Evolutionary conservation across 257 asterid genomes (phyloP), one percentile per base, ranked within the genome.

Genomic region (Nicotiana obtusifolia): DNA sequence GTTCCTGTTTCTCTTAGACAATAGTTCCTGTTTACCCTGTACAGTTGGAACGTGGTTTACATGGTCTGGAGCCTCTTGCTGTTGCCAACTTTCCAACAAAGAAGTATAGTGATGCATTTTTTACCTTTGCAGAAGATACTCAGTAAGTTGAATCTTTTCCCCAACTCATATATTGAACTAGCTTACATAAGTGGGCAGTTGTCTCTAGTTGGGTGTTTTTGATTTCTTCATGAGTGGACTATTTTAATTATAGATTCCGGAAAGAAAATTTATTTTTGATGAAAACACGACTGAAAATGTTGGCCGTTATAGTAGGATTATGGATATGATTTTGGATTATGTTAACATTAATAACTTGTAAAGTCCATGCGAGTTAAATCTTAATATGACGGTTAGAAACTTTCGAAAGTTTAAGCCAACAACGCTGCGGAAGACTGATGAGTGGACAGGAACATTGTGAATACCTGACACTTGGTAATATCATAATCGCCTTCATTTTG

Each of bases 41-140:
- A 80, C 92, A 94, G 98, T 83, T 93, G 88, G 97, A 91, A 82
- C 91, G 96, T 28, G 98, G 96, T 73, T 85, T 88, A 61, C 91
- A 90, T 83, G 97, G 98, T 69, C 88, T 94, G 60, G 97, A 94
- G 83, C 94, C 97, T 52, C 83, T 87, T 28, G 86, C 85, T 80
- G 90, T 94, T 15, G 87, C 94, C 84, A 89, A 88, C 84, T 91
- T 94, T 76, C 97, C 97, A 0, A 87, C 86, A 15, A 90, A 86
- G 86, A 93, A 90, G 87, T 93, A 87, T 19, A 84, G 85, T 73
- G 97, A 94, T 80, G 77, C 86, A 57, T 90, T 86, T 86, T 85
- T 89, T 73, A 73, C 93, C 22, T 88, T 92, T 2, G 88, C 84
- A 80, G 96, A 93, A 84, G 90, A 88, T 86, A 83, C 90, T 84